A percentile compares a stretch with the other conserved stretches of the same genome.
phyloP scores from a whole-genome alignment of 192 early-diverging fungal species.

The Chytriomyces confervae region DNA sequence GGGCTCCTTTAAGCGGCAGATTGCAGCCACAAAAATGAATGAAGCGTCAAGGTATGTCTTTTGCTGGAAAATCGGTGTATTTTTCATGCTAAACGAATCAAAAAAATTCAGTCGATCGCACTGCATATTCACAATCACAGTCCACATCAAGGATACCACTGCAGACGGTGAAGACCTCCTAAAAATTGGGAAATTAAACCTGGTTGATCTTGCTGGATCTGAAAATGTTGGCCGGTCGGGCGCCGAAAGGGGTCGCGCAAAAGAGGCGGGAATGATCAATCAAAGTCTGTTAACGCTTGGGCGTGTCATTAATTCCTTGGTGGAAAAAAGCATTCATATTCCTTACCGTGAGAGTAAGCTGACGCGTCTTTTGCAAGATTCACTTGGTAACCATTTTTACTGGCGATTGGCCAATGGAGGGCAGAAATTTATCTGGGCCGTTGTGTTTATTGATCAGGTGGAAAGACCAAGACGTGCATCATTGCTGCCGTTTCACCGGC shows the following conservation, averaged over 20 bases:
- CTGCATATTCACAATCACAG: conserved; percentile 88
- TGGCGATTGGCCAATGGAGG: conserved; percentile 35
- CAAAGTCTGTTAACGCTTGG: conserved; percentile 91
- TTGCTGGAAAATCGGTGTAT: neutral
- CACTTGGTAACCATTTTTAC: conserved; percentile 76
- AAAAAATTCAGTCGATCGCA: conserved; percentile 80
- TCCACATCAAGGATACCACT: conserved; percentile 83
- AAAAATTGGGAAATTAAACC: conserved; percentile 93
- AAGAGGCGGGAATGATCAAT: conserved; percentile 92
- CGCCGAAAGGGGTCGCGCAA: conserved; percentile 78
- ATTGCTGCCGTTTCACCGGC: conserved; percentile 92
- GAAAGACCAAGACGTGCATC: conserved; percentile 91
- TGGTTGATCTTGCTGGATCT: conserved; percentile 95
- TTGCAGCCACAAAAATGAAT: conserved; percentile 88
- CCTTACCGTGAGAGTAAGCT: conserved; percentile 97
- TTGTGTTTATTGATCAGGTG: conserved; percentile 47
- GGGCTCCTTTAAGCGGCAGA: conserved; percentile 75
- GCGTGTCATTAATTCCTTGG: conserved; percentile 94
- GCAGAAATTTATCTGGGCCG: conserved; percentile 52
- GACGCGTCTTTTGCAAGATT: conserved; percentile 89
- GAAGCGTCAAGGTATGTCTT: conserved; percentile 74
- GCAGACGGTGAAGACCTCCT: conserved; percentile 84
- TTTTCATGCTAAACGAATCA: neutral
- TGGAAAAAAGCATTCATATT: conserved; percentile 77
- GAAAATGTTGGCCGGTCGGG: conserved; percentile 93